These are phyloP conservation scores for Cladosporium colombiae DNA, from an alignment of 2,329 filamentous ascomycete genomes.

Conservation along the genomic window DNA sequence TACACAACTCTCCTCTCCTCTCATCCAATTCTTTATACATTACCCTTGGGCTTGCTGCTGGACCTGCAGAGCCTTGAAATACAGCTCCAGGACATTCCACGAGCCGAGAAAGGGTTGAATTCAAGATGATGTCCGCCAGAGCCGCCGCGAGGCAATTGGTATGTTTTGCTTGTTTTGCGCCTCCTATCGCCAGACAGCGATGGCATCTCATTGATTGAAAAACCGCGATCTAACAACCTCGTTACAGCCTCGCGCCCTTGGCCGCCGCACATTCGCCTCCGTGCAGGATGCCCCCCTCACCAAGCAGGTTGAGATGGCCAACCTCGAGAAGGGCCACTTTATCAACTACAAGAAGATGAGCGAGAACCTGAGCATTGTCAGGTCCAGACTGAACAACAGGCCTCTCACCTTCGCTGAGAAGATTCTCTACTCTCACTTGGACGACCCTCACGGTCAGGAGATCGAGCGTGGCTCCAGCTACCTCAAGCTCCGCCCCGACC, in stretches of 20 bases:
- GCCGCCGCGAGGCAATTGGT: conserved; percentile 44
- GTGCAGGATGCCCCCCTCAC: conserved; percentile 83
- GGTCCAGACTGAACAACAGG: conserved; percentile 86
- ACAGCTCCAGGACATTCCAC: conserved; percentile 23
- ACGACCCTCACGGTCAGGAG: conserved; percentile 93
- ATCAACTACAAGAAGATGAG: conserved; percentile 99
- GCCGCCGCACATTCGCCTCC: conserved; percentile 72
- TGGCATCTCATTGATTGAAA: background rate
- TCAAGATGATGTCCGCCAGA: conserved; percentile 41
- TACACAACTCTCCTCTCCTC: conserved; percentile 22
- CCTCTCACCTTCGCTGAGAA: conserved; percentile 97
- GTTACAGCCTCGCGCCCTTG: conserved; percentile 44
- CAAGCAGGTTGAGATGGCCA: conserved; percentile 97
- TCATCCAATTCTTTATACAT: conserved; percentile 9
- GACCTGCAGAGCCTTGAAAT: conserved; percentile 26
- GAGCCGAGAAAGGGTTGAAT: conserved; percentile 26
- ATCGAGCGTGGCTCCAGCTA: conserved; percentile 95
- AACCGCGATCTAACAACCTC: background rate
- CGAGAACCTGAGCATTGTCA: conserved; percentile 91
- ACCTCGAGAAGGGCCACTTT: conserved; percentile 92
- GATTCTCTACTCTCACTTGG: conserved; percentile 97
- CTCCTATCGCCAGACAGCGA: background rate
- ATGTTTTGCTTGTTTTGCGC: conserved; percentile 27
- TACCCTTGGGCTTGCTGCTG: conserved; percentile 24
- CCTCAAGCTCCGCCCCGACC: conserved; percentile 93